Conservation (phyloP, 805 yeast genomes). For the Cyberlindnera americana region DNA sequence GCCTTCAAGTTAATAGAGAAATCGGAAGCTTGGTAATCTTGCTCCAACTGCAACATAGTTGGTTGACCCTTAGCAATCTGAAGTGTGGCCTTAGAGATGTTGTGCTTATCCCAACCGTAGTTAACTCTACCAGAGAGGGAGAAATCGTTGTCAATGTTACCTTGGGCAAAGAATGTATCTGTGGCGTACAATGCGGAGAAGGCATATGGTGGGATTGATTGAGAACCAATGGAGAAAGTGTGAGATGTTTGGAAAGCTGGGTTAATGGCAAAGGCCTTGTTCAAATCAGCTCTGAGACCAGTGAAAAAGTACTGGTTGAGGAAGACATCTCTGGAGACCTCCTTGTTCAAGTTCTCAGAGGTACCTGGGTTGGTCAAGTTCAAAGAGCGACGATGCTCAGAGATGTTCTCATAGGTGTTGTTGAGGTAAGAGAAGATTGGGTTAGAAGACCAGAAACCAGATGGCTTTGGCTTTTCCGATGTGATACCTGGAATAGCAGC, state of each 20-base stretch:
- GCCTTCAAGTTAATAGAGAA: conserved; percentile 86
- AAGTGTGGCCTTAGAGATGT: conserved; percentile 78
- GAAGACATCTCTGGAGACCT: conserved; percentile 91
- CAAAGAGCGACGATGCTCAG: conserved; percentile 75
- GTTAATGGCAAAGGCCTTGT: conserved; percentile 83
- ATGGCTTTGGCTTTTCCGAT: conserved; percentile 48
- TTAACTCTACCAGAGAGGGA: conserved; percentile 85
- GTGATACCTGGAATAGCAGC: conserved; percentile 59
- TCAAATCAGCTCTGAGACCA: conserved; percentile 94
- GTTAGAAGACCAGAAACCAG: conserved; percentile 74
- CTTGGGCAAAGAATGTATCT: conserved; percentile 84
- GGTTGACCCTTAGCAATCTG: conserved; percentile 90
- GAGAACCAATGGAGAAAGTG: conserved; percentile 84
- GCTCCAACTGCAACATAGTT: conserved; percentile 92
- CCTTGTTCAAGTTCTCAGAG: conserved; percentile 88
- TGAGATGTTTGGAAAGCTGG: conserved; percentile 98
- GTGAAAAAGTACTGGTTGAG: conserved; percentile 86
- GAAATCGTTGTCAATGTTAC: conserved; percentile 83
- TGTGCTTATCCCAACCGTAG: conserved; percentile 82
- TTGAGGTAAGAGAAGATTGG: conserved; percentile 78
- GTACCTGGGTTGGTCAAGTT: conserved; percentile 92
- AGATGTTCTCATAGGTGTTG: conserved; percentile 67
- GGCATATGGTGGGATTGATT: conserved; percentile 83
- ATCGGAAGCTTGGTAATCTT: conserved; percentile 88
- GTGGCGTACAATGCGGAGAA: conserved; percentile 86